Percentiles rank a stretch among this genome's conserved stretches.
Evolutionary conservation across 352 stramenopile species (phyloP).

Genomic region (Phytopythium chamaehyphon): DNA sequence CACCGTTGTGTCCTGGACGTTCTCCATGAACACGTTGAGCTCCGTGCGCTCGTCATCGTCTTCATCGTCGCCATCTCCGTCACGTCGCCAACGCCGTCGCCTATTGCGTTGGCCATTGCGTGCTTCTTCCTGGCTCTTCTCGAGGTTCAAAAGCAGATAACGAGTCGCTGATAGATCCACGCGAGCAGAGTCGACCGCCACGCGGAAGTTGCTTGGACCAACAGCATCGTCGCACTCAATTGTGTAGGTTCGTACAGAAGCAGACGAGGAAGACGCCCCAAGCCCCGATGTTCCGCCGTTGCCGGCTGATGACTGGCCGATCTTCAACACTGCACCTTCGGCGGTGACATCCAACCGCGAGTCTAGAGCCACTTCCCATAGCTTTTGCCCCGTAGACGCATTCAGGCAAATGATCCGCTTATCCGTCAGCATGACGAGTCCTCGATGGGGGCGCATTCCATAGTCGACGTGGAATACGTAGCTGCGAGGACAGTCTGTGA

Average conservation of each 20-base stretch:
- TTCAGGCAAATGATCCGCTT: slow-evolving; percentile 80
- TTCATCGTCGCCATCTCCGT: slow-evolving; percentile 13
- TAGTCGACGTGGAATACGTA: slow-evolving; percentile 86
- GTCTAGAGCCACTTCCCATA: slow-evolving; percentile 82
- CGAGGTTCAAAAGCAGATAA: slow-evolving; percentile 78
- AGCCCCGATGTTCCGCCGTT: slow-evolving; percentile 4
- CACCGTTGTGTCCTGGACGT: slow-evolving; percentile 76
- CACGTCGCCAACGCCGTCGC: background rate
- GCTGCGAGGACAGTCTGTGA: slow-evolving; percentile 17
- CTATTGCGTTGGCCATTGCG: slow-evolving; percentile 15
- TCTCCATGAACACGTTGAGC: slow-evolving; percentile 76
- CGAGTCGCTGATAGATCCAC: slow-evolving; percentile 73
- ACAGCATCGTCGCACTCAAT: slow-evolving; percentile 69
- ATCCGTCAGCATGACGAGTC: slow-evolving; percentile 75
- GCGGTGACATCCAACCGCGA: slow-evolving; percentile 64
- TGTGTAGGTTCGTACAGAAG: slow-evolving; percentile 44
- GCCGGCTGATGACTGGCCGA: slow-evolving; percentile 40
- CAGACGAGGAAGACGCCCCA: slow-evolving; percentile 12
- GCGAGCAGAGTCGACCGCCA: slow-evolving; percentile 72
- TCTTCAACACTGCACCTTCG: slow-evolving; percentile 32
- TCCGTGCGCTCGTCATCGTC: slow-evolving; percentile 70
- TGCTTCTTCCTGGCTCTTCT: slow-evolving; percentile 76
- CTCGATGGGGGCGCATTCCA: slow-evolving; percentile 53
- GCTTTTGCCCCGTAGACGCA: slow-evolving; percentile 62
- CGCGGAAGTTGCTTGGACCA: slow-evolving; percentile 61